phyloP scores from a whole-genome alignment of 768 basidiomycete genomes.

The Mycena crocata region DNA sequence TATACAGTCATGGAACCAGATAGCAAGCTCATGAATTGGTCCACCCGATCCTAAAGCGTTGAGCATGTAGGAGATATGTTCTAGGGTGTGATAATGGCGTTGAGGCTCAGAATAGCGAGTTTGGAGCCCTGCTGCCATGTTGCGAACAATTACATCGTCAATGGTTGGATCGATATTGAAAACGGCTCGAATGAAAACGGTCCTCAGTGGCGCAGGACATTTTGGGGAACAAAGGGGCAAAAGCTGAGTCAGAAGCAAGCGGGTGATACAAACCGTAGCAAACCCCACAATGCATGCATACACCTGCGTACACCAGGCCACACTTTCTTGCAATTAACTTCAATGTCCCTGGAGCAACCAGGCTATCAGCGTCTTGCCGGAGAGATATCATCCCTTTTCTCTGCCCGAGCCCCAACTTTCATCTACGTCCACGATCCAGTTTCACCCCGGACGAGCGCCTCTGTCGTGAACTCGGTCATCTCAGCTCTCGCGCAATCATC shows the following conservation, averaged over 20 bases:
- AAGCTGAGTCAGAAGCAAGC: conserved; percentile 3
- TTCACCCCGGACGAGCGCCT: conserved; percentile 58
- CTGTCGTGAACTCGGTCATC: conserved; percentile 55
- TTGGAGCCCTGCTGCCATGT: conserved; percentile 21
- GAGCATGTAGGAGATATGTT: conserved; percentile 34
- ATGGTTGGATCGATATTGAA: conserved; percentile 15
- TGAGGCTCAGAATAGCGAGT: conserved; percentile 31
- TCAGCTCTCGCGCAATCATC: conserved; percentile 36
- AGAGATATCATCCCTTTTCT: conserved; percentile 52
- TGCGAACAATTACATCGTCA: neutral
- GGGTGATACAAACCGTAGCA: neutral
- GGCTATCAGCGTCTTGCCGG: conserved; percentile 31
- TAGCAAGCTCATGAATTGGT: conserved; percentile 17
- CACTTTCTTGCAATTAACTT: neutral
- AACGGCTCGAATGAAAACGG: conserved; percentile 10
- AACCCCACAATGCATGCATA: neutral
- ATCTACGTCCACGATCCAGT: conserved; percentile 73
- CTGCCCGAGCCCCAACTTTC: conserved; percentile 67
- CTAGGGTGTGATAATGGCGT: conserved; percentile 34
- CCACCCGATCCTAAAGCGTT: conserved; percentile 13
- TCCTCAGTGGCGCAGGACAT: conserved; percentile 14
- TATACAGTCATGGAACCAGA: conserved; percentile 36
- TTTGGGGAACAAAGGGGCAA: neutral
- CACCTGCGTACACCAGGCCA: neutral
- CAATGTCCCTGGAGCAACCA: conserved; percentile 20